Evolutionary conservation across 352 stramenopile genomes (phyloP).

Genomic region (Pythium monospermum): DNA sequence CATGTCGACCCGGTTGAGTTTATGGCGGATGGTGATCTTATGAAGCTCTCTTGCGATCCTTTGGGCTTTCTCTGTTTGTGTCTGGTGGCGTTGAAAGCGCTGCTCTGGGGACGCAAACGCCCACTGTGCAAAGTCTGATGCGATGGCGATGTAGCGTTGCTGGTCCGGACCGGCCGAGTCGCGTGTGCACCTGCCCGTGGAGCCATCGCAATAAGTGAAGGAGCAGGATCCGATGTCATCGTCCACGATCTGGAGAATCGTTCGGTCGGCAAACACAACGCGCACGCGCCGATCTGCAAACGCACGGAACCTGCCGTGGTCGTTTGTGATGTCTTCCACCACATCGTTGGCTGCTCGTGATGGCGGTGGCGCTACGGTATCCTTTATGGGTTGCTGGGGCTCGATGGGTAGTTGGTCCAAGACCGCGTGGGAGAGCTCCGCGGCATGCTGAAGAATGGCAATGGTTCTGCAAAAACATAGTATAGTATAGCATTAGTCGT

Average conservation of each 20-base stretch:
- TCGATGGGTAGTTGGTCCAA: background rate
- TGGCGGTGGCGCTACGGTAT: background rate
- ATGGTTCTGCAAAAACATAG: background rate
- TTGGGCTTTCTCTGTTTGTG: conserved; percentile 8
- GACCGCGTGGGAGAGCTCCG: conserved; percentile 5
- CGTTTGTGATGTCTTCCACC: conserved; percentile 30
- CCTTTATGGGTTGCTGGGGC: background rate
- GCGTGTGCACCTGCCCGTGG: conserved; percentile 28
- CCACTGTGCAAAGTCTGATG: conserved; percentile 63
- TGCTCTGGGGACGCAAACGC: conserved; percentile 50
- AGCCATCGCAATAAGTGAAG: conserved; percentile 54
- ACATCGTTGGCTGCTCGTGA: background rate
- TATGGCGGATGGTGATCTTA: conserved; percentile 15
- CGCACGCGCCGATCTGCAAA: conserved; percentile 61
- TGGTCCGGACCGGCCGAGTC: conserved; percentile 32
- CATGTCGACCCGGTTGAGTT: conserved; percentile 17
- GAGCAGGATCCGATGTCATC: conserved; percentile 27
- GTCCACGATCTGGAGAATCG: conserved; percentile 55
- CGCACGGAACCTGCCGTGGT: conserved; percentile 54
- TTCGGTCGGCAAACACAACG: conserved; percentile 63
- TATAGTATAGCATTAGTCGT: no score
- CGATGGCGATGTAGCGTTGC: conserved; percentile 45
- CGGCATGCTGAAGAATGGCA: conserved; percentile 1
- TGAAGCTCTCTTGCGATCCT: conserved; percentile 17
- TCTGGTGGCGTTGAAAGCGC: conserved; percentile 34